phyloP scores from a whole-genome alignment of 306 rosid species.

The Prinsepia uniflora region DNA sequence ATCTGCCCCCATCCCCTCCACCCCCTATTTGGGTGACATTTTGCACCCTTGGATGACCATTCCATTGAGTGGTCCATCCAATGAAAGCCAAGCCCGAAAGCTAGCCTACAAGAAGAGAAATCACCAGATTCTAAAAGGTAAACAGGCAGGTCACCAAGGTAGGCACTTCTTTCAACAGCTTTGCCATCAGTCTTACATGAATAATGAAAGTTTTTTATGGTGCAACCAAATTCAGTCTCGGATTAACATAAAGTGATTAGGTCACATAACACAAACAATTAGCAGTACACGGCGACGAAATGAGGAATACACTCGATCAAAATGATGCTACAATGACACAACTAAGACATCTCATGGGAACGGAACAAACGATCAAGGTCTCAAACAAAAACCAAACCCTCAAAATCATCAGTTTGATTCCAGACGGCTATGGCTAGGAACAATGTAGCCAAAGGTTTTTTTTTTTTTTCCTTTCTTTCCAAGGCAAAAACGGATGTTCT shows the following conservation, averaged over 20 bases:
- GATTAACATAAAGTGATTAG: too few relatives aligned
- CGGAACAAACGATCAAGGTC: conserved; percentile 1
- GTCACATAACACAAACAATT: background rate
- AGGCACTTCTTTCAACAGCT: background rate
- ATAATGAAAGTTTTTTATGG: background rate
- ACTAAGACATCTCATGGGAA: background rate
- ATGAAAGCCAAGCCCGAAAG: too few relatives aligned
- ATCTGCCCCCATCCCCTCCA: too few relatives aligned
- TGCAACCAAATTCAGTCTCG: too few relatives aligned
- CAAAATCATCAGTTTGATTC: background rate
- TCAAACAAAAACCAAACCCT: background rate
- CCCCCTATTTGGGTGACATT: too few relatives aligned
- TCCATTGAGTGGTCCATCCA: too few relatives aligned
- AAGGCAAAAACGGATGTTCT: too few relatives aligned
- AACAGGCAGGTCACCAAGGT: background rate
- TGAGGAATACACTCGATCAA: too few relatives aligned
- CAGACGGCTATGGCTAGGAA: background rate
- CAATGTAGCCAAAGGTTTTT: background rate
- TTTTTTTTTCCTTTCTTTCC: background rate
- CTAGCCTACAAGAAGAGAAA: background rate
- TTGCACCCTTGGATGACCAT: too few relatives aligned
- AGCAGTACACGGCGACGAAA: too few relatives aligned
- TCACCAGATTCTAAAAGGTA: background rate
- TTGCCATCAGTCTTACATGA: background rate
- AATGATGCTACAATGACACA: too few relatives aligned